Conservation (phyloP, 208 protist genomes). For the Naegleria gruberi region DNA sequence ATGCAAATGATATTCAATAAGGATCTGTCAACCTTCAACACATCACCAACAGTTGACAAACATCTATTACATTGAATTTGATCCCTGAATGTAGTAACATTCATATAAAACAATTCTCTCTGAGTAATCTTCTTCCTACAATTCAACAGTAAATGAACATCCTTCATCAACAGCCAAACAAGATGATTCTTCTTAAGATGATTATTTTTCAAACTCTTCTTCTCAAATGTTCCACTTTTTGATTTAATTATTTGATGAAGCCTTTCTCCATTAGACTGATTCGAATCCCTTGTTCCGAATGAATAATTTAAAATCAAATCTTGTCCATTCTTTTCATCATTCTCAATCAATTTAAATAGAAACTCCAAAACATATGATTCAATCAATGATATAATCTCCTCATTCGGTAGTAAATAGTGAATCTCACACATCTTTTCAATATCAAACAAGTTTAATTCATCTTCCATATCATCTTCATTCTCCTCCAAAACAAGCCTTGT, state of each 20-base stretch:
- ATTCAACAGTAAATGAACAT: neutral
- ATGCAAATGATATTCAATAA: neutral
- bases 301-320: neutral
- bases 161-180: neutral
- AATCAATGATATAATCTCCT: neutral
- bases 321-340: neutral
- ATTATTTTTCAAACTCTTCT: too few species aligned
- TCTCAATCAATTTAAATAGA: neutral
- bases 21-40: neutral
- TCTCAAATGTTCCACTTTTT: too few species aligned
- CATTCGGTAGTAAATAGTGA: neutral
- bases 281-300: neutral
- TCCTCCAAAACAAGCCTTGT: too few species aligned
- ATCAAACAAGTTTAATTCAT: neutral
- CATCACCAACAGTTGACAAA: neutral
- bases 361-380: neutral
- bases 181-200: neutral
- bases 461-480: neutral
- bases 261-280: too few species aligned
- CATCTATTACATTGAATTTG: neutral
- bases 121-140: neutral
- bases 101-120: constrained; percentile 6
- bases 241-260: too few species aligned
- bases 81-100: neutral
- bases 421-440: neutral